Base-by-base conservation (phyloP, 164 flowering plant genomes). In the Vitis cinerea region DNA sequence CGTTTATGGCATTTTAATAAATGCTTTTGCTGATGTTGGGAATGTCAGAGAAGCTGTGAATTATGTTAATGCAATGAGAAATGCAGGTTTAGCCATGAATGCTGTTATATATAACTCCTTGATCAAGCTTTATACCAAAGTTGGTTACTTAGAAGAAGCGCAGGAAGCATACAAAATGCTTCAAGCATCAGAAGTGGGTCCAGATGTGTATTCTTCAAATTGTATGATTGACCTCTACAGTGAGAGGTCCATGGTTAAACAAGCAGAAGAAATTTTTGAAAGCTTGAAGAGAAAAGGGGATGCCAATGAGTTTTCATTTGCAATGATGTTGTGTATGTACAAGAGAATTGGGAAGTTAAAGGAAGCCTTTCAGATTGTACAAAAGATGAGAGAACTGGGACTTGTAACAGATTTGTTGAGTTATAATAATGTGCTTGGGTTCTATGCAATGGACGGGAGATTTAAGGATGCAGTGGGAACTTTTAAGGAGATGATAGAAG, bases 311-410 rank as follows among this genome's bases (percentile, higher is more conserved):
- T 95, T 95, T 69, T 84, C 97, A 2, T 91, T 71, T 72, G 90
- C 97, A 55, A 92, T 91, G 97, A 95, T 92, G 93, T 70, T 94
- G 79, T 88, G 93, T 67, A 86, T 94, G 97, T 91, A 94, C 76
- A 90, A 80, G 80, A 85, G 78, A 75, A 59, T 83, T 31, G 94
- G 92, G 31, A 81, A 81, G 65, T 81, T 84, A 64, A 79, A 74
- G 27, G 87, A 90, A 63, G 97, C 97, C 59, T 30, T 77, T 65
- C 64, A 47, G 29, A 83, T 92, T 63, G 97, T 92, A 50, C 68
- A 74, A 48, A 74, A 83, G 79, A 94, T 92, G 97, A 83, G 79
- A 68, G 91, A 89, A 77, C 50, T 74, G 19, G 86, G 86, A 30
- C 83, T 94, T 66, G 64, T 92, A 61, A 83, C 82, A 14, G 86